A percentile compares a stretch with the other conserved stretches of the same genome.
Conservation (phyloP, 208 protist species). For the Trypanosoma brucei region DNA sequence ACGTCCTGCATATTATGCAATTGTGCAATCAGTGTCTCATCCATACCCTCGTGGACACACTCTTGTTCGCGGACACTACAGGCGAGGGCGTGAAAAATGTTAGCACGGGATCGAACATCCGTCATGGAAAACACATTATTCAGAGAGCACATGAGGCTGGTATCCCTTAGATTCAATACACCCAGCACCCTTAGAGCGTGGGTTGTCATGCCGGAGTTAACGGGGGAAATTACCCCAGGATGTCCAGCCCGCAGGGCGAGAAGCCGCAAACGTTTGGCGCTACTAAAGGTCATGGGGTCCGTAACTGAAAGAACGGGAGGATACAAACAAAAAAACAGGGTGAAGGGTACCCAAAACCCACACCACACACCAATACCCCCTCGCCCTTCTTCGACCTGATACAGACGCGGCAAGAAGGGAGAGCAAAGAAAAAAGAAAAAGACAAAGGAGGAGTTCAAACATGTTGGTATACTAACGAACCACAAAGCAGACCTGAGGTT, state of each 20-base stretch:
- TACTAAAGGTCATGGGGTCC: constrained; percentile 9
- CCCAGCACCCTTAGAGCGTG: constrained; percentile 43
- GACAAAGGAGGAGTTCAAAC: too few species aligned
- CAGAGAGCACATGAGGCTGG: constrained; percentile 18
- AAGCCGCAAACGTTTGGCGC: constrained; percentile 7
- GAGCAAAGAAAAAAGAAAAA: too few species aligned
- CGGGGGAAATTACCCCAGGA: constrained; percentile 31
- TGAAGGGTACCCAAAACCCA: too few species aligned
- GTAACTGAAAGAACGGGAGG: background rate
- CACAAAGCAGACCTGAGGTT: too few species aligned
- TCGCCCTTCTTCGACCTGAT: too few species aligned
- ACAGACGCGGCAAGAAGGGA: too few species aligned
- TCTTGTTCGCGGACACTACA: constrained; percentile 24
- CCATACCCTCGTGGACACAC: constrained; percentile 21
- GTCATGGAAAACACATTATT: constrained; percentile 16
- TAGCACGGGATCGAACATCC: constrained; percentile 43
- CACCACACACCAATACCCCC: too few species aligned
- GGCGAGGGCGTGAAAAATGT: constrained; percentile 44
- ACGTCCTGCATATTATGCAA: constrained; percentile 29
- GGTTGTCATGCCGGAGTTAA: constrained; percentile 37
- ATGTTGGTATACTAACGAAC: too few species aligned
- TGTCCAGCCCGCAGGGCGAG: constrained; percentile 27
- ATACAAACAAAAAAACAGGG: background rate
- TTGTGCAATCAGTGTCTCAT: constrained; percentile 17
- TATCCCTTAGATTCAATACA: constrained; percentile 18